Evolutionary conservation across 2,329 filamentous ascomycete species (phyloP), one percentile per base, ranked within the genome.

Genomic region (Knufia petricola): DNA sequence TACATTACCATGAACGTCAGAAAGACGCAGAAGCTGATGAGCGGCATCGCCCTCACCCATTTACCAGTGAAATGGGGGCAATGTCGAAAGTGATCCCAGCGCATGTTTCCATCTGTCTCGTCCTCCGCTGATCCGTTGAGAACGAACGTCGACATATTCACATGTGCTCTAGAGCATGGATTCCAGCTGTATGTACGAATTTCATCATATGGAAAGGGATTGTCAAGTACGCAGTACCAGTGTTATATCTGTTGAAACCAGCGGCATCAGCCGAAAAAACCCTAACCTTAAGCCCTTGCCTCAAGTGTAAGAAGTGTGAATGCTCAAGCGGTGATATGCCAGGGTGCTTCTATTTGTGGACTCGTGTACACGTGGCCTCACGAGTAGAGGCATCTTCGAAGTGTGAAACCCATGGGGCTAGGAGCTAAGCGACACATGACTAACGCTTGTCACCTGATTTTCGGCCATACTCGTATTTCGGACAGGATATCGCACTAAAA

Each of bases 1-100:
- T 38, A 38, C 34, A 38, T 8, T 38, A 17, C 34, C 34, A 38
- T 38, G 34, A 38, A 38, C 17, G 34, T 20, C 34, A 38, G 34
- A 38, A 38, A n/a, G 34, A 38, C 7, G 17, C 12, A 38, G 34
- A 38, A 38, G 17, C 34, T 38, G 7, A 38, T 7, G 34, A 38
- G 34, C 34, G 34, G 34, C 34, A 38, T 8, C 34, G 17, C 34
- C 34, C 34, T 7, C 17, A 38, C 17, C 34, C 34, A 38, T 38
- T 38, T 38, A 38, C 34, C 34, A 17, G 34, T 38, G 34, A 38
- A 38, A 38, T 38, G 34, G 34, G 6, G 7, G 15, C 34, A 38
- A 38, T 38, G 34, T 38, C 6, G 34, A 38, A 8, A 38, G 34
- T 38, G 34, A 7, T 17, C 34, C 34, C 7, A 38, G 15, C 34